Conservation (phyloP, 1,284 basidiomycete species). For the Austroboletus rostrupii region DNA sequence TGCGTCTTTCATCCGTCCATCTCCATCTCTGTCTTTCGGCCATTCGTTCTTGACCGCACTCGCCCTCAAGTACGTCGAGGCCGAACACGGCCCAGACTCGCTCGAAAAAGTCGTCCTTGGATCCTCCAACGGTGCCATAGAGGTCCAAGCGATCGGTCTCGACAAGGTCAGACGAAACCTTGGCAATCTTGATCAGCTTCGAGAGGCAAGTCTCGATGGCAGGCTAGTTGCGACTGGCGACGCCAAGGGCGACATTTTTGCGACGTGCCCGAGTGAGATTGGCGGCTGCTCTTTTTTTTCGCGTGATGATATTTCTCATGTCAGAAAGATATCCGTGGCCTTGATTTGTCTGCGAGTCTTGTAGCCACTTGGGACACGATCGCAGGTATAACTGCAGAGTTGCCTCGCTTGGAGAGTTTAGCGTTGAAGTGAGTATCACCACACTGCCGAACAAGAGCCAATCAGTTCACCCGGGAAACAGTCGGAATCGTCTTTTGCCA, state of each 20-base stretch:
- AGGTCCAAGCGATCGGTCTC: constrained; percentile 83
- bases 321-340: constrained; percentile 62
- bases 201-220: constrained; percentile 76
- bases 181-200: constrained; percentile 61
- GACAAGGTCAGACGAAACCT: constrained; percentile 75
- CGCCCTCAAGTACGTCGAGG: constrained; percentile 70
- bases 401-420: constrained; percentile 64
- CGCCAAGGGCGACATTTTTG: constrained; percentile 48
- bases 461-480: constrained; percentile 32
- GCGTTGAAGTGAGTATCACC: constrained; percentile 66
- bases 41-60: constrained; percentile 75
- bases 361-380: constrained; percentile 72
- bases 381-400: constrained; percentile 58
- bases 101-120: constrained; percentile 70
- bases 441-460: constrained; percentile 1
- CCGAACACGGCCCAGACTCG: constrained; percentile 44
- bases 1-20: constrained; percentile 74
- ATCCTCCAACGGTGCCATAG: constrained; percentile 77
- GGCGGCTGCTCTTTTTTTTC: constrained; percentile 1
- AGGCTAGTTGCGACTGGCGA: constrained; percentile 59
- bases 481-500: constrained; percentile 55
- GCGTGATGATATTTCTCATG: constrained; percentile 6
- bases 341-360: constrained; percentile 83
- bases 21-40: constrained; percentile 56
- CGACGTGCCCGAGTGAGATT: constrained; percentile 67